phyloP scores from a whole-genome alignment of 1,139 yeast genomes.

The Candida sp. region DNA sequence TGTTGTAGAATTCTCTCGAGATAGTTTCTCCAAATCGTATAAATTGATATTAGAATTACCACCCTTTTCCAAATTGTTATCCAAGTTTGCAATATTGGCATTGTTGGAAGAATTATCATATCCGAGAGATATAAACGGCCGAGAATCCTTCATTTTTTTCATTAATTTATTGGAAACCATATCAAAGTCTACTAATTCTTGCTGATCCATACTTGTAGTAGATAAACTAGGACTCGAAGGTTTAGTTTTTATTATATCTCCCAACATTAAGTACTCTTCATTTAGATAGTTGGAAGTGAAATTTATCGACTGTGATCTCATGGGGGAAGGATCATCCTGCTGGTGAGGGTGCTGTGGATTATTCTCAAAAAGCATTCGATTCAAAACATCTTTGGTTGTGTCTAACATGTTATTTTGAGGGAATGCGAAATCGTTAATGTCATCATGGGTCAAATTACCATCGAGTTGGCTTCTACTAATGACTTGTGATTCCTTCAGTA shows the following conservation, averaged over 20 bases:
- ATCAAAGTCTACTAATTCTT: slow-evolving; percentile 4
- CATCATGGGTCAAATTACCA: background rate
- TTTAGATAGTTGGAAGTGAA: slow-evolving; percentile 38
- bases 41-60: slow-evolving; percentile 1
- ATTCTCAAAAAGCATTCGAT: slow-evolving; percentile 17
- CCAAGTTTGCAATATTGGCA: slow-evolving; percentile 4
- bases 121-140: slow-evolving; percentile 45
- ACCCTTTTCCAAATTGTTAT: slow-evolving; percentile 8
- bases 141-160: slow-evolving; percentile 24
- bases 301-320: slow-evolving; percentile 3
- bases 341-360: slow-evolving; percentile 2
- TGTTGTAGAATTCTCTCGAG: too few species aligned
- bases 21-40: slow-evolving; percentile 1
- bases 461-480: background rate
- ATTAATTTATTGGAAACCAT: slow-evolving; percentile 10
- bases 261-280: slow-evolving; percentile 58
- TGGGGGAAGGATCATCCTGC: background rate
- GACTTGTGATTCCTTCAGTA: background rate
- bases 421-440: background rate
- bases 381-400: slow-evolving; percentile 39
- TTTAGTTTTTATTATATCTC: slow-evolving; percentile 50
- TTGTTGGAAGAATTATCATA: slow-evolving; percentile 11
- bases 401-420: slow-evolving; percentile 21
- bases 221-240: slow-evolving; percentile 51
- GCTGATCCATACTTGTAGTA: slow-evolving; percentile 16